Percentiles rank a stretch among this genome's conserved stretches.
Conservation (phyloP, 768 basidiomycete species). For the Megacollybia marginata region DNA sequence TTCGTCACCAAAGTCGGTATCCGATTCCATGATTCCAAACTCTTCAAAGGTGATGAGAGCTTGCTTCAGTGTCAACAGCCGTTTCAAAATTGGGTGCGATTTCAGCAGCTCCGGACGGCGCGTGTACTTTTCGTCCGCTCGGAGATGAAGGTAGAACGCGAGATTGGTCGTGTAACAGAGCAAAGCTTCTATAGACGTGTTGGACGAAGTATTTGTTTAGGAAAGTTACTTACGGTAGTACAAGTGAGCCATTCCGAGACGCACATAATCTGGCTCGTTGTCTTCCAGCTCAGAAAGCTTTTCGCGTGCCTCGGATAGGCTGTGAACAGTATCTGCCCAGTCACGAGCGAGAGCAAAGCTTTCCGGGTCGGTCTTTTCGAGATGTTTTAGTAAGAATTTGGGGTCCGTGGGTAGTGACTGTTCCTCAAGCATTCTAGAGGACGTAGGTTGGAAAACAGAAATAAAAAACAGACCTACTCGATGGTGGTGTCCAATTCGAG, state of each 20-base stretch:
- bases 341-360: slow-evolving; percentile 75
- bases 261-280: slow-evolving; percentile 42
- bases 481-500: slow-evolving; percentile 28
- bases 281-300: slow-evolving; percentile 32
- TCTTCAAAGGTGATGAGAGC: slow-evolving; percentile 76
- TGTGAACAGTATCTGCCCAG: slow-evolving; percentile 65
- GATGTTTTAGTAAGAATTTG: slow-evolving; percentile 49
- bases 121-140: slow-evolving; percentile 58
- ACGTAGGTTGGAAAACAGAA: neutral
- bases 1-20: slow-evolving; percentile 40
- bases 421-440: slow-evolving; percentile 24
- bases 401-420: slow-evolving; percentile 47
- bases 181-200: slow-evolving; percentile 60
- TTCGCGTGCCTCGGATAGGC: slow-evolving; percentile 42
- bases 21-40: slow-evolving; percentile 60
- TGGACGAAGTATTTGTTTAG: neutral
- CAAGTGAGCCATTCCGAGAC: slow-evolving; percentile 68
- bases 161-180: slow-evolving; percentile 86
- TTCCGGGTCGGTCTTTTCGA: slow-evolving; percentile 74
- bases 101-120: slow-evolving; percentile 55
- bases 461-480: slow-evolving; percentile 25
- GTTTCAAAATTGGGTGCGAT: slow-evolving; percentile 63
- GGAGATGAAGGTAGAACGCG: slow-evolving; percentile 89
- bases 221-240: slow-evolving; percentile 70
- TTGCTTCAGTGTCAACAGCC: slow-evolving; percentile 79